Percentiles rank a stretch among this genome's conserved stretches.
Evolutionary conservation across 140 eudicot genomes (phyloP).

Genomic region (Stevia rebaudiana): DNA sequence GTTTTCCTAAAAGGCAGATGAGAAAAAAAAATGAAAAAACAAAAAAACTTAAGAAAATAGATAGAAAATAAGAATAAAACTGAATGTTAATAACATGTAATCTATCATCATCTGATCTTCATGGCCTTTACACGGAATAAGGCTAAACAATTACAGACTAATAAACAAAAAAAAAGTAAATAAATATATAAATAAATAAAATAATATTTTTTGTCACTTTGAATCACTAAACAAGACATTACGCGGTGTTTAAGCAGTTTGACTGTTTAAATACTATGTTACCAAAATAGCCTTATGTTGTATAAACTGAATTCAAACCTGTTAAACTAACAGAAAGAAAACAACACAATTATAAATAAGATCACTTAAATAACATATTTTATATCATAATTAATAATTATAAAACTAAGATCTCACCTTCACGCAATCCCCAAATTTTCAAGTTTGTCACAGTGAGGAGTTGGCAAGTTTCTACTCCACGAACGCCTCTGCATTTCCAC

Average conservation of each 20-base stretch:
- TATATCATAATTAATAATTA: not conserved
- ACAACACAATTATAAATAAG: not conserved
- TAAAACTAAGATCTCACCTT: slow-evolving; percentile 40
- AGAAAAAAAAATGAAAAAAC: not conserved
- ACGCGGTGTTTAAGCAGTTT: not conserved
- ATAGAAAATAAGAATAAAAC: slow-evolving; percentile 1
- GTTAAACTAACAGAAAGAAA: not conserved
- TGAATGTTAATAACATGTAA: not conserved
- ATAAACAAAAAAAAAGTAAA: no score
- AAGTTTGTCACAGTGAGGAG: slow-evolving; percentile 96
- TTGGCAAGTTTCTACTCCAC: slow-evolving; percentile 89
- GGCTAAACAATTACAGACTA: not conserved
- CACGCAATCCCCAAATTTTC: slow-evolving; percentile 53
- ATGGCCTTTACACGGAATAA: not conserved
- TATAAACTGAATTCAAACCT: not conserved
- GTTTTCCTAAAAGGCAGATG: not conserved
- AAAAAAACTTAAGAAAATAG: not conserved
- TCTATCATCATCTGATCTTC: not conserved
- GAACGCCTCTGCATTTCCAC: slow-evolving; percentile 92
- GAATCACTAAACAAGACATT: not conserved
- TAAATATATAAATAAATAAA: no score
- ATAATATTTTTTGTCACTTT: no score
- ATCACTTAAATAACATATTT: not conserved
- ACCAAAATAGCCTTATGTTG: not conserved
- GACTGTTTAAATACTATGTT: not conserved